Base-by-base conservation (phyloP, 1,284 basidiomycete genomes). In the Violaceomyces palustris region DNA sequence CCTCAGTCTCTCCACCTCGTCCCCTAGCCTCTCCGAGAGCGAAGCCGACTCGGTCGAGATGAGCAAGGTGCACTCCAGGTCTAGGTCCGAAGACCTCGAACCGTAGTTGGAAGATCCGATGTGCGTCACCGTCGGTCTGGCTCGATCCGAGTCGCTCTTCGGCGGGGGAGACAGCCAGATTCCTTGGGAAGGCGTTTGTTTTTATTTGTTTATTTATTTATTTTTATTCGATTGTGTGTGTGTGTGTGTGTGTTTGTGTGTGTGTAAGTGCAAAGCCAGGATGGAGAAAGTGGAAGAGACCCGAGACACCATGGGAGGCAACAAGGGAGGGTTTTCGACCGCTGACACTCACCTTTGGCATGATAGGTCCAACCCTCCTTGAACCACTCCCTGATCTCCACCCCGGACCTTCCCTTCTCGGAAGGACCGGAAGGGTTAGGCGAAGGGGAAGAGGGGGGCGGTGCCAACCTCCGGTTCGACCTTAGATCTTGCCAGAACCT, bases 81-180 rank as follows among this genome's bases (percentile, higher is more conserved):
- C 94, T 35, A 94, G 82, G 55, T 87, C 81, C 1, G 90, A 83
- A 1, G 89, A 93, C 3, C 93, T 84, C 1, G 88, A 86, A 64
- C 93, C 94, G 45, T 96, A 83, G 74, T 99, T 99, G 3, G 91
- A 93, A 0, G 90, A 94, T 10, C 93, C 94, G 69, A 98, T 86
- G 38, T 97, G 81, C 0, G 92, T 93, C 34, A 59, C 42, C 4
- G 39, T 51, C 0, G 67, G 68, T 4, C 32, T 35, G 8, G 42
- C 35, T n/a, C n/a, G n/a, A n/a, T n/a, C n/a, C n/a, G n/a, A n/a
- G n/a, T n/a, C n/a, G n/a, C n/a, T 52, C 4, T 42, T 35, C 17
- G 50, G 21, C 9, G 46, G 32, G 2, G 63, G 82, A 2, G 86
- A 84, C n/a, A 90, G 72, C 89, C 89, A 92, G 33, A 92, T 82